Evolutionary conservation across 2,329 filamentous ascomycete genomes (phyloP).

Genomic region (Cryoendolithus antarcticus): DNA sequence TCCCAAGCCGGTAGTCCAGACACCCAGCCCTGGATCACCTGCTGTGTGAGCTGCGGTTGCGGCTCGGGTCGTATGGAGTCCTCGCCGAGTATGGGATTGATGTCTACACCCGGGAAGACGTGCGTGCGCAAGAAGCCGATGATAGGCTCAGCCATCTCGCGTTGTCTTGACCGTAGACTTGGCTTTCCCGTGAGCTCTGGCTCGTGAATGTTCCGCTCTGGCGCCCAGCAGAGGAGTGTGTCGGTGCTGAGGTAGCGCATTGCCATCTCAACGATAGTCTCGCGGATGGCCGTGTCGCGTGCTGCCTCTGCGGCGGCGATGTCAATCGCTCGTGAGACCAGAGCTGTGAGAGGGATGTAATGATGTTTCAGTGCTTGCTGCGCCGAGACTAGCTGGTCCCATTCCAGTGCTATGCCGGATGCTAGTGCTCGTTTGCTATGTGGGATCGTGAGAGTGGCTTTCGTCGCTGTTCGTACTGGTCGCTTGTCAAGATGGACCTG

Average conservation of each 20-base stretch:
- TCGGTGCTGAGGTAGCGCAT: conserved; percentile 88
- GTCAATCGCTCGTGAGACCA: conserved; percentile 75
- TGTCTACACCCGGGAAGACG: conserved; percentile 74
- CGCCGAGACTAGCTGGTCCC: conserved; percentile 71
- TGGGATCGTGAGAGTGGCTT: conserved; percentile 60
- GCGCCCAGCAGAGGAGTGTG: conserved; percentile 82
- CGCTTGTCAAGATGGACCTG: conserved; percentile 65
- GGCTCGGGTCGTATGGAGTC: conserved; percentile 62
- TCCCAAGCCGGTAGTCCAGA: conserved; percentile 61
- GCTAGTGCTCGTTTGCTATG: conserved; percentile 68
- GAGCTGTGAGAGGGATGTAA: conserved; percentile 78
- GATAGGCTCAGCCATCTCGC: conserved; percentile 55
- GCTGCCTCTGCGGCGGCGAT: conserved; percentile 55
- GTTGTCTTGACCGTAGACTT: conserved; percentile 58
- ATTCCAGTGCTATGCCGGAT: conserved; percentile 77
- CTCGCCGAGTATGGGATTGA: conserved; percentile 68
- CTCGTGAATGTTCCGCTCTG: conserved; percentile 39
- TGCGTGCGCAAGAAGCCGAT: conserved; percentile 57
- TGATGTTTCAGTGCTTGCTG: conserved; percentile 78
- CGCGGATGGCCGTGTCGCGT: conserved; percentile 42
- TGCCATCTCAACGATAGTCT: conserved; percentile 52
- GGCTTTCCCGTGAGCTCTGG: conserved; percentile 35
- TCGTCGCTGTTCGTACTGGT: conserved; percentile 65
- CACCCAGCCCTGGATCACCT: conserved; percentile 70
- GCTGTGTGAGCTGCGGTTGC: conserved; percentile 63